Base-by-base conservation (phyloP, 2,329 filamentous ascomycete genomes). In the Aquanectria penicillioides region DNA sequence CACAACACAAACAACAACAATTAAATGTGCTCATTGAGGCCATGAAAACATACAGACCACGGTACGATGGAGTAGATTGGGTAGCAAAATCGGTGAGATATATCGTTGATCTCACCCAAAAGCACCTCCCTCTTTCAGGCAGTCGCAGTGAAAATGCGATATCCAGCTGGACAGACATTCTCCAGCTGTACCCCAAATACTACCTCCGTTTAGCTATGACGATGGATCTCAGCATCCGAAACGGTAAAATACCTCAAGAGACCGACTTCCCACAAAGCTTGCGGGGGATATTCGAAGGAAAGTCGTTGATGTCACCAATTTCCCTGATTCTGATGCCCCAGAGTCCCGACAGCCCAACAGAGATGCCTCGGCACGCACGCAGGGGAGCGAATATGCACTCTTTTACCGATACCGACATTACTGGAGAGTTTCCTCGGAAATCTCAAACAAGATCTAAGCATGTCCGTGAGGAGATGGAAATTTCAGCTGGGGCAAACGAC, bases 31-130 rank as follows among this genome's bases (percentile, higher is more conserved):
- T 69, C 0, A 34, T 69, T 1, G 64, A 67, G 2, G 64, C 67
- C 0, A 69, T 69, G 67, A 69, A 64, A n/a, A 65, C 65, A 6
- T 69, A 70, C 0, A 49, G 61, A 0, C 62, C 59, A 12, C 58
- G 65, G 1, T 69, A 69, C 12, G 69, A 69, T 22, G 68, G 66
- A 11, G 64, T 67, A 0, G 67, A 69, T 8, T 69, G 67, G 67
- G 67, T 69, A 2, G 63, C 66, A 28, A 58, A 60, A 0, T 61
- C 67, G 0, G 63, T 67, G 4, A 57, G 66, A 1, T 65, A 66
- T 6, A 68, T 69, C 1, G 67, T 67, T 6, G 63, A 66, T 1
- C 52, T 70, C 0, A 67, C 67, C 0, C 54, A 59, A 17, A 64
- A 68, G 5, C 46, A 62, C 12, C 53, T 62, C 2, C 57, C 63